Evolutionary conservation across 495 filamentous ascomycete species (phyloP), one percentile per base, ranked within the genome.

Genomic region (Lasiosphaeria hispida): DNA sequence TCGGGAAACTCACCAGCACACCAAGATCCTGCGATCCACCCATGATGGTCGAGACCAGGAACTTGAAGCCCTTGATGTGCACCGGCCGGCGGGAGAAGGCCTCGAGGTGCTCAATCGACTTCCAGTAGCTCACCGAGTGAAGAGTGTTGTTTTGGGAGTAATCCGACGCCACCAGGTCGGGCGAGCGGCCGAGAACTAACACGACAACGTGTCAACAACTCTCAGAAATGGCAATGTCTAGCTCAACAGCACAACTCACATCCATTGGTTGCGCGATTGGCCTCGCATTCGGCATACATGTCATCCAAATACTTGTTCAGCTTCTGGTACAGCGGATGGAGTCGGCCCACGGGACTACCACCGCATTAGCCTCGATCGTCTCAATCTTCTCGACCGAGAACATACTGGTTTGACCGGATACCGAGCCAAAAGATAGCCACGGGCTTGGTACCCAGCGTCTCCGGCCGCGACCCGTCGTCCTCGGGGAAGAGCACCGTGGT

Each of bases 391-490:
- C 5, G 2, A 30, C 5, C 23, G 23, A 30, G 23, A 30, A 30
- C 23, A 30, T 30, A 30, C 23, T 78, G 75, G 54, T 80, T 77
- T 9, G 53, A 69, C 10, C 69, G 66, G 19, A 65, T 53, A 13
- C 76, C 78, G 5, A 81, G 63, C 10, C 75, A 57, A 56, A 81
- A 72, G 49, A 77, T 66, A 13, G 72, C 71, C 11, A 81, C 58
- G 14, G 65, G 60, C 35, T 69, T 64, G 15, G 63, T 47, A 17
- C 66, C 63, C 1, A 72, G 61, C 38, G 72, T 61, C 34, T 52
- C 54, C 19, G 68, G 59, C 45, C 69, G 70, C 4, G 58, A 59
- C 6, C 77, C 76, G 18, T 72, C 57, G 10, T 51, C 30, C 51
- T 73, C 53, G 3, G 75, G 77, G 40, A 77, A 60, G 56, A 70